Conservation (phyloP, 164 flowering plant species). For the Hamamelis virginiana region DNA sequence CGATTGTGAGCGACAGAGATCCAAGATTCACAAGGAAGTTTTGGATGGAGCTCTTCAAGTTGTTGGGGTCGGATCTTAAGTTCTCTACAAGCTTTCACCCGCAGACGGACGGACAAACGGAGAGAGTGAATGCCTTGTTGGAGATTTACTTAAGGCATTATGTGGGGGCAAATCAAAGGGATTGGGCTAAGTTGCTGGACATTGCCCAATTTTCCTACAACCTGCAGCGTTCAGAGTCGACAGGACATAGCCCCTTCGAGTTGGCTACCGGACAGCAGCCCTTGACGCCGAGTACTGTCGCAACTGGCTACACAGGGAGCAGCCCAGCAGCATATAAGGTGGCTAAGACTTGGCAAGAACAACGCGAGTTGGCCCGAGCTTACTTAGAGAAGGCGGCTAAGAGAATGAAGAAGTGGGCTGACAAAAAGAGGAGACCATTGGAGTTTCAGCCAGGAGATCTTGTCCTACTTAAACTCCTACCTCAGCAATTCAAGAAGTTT, state of each 20-base stretch:
- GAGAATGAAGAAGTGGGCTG: conserved; percentile 14
- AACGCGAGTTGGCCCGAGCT: neutral
- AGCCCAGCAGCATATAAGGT: neutral
- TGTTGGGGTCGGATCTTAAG: neutral
- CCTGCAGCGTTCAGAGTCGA: neutral
- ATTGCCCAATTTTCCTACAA: neutral
- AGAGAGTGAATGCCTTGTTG: neutral
- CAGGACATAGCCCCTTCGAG: neutral
- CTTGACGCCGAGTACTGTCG: neutral
- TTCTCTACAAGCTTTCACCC: neutral
- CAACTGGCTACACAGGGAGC: neutral
- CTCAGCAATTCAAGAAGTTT: neutral
- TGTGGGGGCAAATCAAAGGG: conserved; percentile 4
- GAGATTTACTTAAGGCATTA: neutral
- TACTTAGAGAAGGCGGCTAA: conserved; percentile 1
- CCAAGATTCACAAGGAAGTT: neutral
- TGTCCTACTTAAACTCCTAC: neutral
- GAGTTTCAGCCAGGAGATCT: neutral
- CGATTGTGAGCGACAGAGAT: neutral
- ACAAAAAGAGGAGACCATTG: neutral
- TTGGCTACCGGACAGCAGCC: neutral
- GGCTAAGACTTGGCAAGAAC: neutral
- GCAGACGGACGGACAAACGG: neutral
- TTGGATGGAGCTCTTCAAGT: neutral
- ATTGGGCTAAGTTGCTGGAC: conserved; percentile 3